These are phyloP conservation scores for Thermothielavioides terrestris DNA, from an alignment of 495 filamentous ascomycete genomes.

Conservation along the genomic window DNA sequence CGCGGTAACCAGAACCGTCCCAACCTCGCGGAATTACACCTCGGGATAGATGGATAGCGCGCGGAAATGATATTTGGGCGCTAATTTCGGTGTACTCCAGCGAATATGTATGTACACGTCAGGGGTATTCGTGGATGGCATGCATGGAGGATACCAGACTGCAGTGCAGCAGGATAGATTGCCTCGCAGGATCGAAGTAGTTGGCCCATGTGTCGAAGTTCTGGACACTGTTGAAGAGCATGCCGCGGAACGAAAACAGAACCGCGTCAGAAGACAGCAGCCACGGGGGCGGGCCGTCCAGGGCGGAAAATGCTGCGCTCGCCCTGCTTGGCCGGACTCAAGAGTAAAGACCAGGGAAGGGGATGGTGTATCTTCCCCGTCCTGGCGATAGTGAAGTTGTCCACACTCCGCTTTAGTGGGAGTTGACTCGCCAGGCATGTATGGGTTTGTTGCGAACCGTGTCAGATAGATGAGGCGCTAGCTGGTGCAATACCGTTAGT, in stretches of 20 bases:
- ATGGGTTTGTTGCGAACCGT: background rate
- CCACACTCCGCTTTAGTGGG: background rate
- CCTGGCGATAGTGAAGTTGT: too few species aligned
- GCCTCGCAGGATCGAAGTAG: slow-evolving; percentile 47
- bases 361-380: background rate
- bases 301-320: background rate
- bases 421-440: background rate
- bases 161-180: too few species aligned
- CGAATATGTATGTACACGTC: too few species aligned
- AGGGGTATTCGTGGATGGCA: too few species aligned
- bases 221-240: slow-evolving; percentile 49
- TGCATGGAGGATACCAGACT: too few species aligned
- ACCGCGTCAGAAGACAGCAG: background rate
- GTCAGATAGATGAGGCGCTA: background rate
- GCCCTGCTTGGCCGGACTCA: background rate
- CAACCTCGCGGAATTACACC: too few species aligned
- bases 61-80: too few species aligned
- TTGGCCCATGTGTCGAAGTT: slow-evolving; percentile 42
- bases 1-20: too few species aligned
- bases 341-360: background rate
- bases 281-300: background rate
- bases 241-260: slow-evolving; percentile 28
- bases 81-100: too few species aligned
- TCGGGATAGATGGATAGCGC: too few species aligned
- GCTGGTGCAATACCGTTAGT: slow-evolving; percentile 1